A percentile compares a stretch with the other conserved stretches of the same genome.
Conservation (phyloP, 2,329 filamentous ascomycete genomes). For the Stenocarpella maydis region DNA sequence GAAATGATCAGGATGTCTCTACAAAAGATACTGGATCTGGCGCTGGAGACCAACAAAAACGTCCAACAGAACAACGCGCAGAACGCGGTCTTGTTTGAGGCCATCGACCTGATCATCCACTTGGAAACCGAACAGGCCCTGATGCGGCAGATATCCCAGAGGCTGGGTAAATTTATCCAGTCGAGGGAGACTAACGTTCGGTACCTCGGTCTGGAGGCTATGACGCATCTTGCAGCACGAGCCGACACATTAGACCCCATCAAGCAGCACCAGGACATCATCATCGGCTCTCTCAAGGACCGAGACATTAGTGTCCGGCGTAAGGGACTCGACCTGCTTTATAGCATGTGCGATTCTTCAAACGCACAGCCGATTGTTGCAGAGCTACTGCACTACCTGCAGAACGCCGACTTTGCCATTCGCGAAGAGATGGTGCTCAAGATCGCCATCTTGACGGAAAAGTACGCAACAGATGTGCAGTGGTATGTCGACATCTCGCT, state of each 20-base stretch:
- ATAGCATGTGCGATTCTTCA: conserved; percentile 99
- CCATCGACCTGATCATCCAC: conserved; percentile 98
- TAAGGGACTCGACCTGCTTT: conserved; percentile 93
- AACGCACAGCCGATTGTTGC: conserved; percentile 94
- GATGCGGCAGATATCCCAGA: conserved; percentile 94
- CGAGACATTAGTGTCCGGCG: conserved; percentile 96
- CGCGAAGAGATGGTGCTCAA: conserved; percentile 99
- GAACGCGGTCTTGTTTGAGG: conserved; percentile 97
- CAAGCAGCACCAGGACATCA: conserved; percentile 97
- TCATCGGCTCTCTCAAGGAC: conserved; percentile 92
- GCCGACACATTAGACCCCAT: conserved; percentile 96
- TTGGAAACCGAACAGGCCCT: conserved; percentile 92
- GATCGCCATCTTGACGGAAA: conserved; percentile 97
- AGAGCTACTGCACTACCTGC: conserved; percentile 91
- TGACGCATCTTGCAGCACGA: conserved; percentile 95
- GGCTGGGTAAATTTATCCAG: conserved; percentile 93
- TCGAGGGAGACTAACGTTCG: conserved; percentile 97
- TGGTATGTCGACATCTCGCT: conserved; percentile 99
- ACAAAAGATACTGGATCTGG: conserved; percentile 88
- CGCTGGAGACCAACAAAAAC: conserved; percentile 95
- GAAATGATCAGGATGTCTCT: conserved; percentile 91
- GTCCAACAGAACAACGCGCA: conserved; percentile 99
- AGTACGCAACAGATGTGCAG: conserved; percentile 97
- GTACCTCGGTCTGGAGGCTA: conserved; percentile 94
- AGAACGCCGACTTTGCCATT: conserved; percentile 96